Evolutionary conservation across 305 asterid genomes (phyloP).

Genomic region (Galium porrigens): DNA sequence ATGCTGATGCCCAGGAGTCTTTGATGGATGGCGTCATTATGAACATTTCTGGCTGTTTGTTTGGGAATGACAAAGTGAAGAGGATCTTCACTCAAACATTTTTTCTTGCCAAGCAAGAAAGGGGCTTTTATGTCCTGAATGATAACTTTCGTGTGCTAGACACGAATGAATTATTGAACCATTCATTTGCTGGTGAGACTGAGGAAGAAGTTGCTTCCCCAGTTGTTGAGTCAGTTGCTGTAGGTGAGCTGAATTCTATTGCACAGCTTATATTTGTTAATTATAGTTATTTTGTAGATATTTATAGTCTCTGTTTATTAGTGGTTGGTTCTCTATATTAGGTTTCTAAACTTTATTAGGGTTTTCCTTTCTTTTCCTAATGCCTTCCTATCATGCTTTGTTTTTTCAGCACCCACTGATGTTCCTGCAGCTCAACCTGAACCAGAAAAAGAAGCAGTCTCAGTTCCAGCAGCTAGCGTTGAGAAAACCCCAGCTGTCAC

Average conservation of each 20-base stretch:
- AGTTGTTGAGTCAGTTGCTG: constrained; percentile 12
- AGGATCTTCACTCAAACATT: constrained; percentile 38
- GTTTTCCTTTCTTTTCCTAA: background rate
- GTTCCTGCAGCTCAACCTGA: constrained; percentile 5
- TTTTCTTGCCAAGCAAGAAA: constrained; percentile 46
- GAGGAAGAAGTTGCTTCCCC: constrained; percentile 6
- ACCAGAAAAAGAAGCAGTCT: background rate
- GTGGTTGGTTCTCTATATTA: background rate
- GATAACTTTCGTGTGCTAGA: constrained; percentile 34
- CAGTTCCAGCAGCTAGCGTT: background rate
- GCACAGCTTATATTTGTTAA: background rate
- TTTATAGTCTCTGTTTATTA: background rate
- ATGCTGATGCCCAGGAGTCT: constrained; percentile 38
- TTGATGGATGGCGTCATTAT: constrained; percentile 32
- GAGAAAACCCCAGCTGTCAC: constrained; percentile 9
- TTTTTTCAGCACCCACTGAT: constrained; percentile 6
- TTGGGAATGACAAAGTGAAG: constrained; percentile 17
- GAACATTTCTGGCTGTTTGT: constrained; percentile 31
- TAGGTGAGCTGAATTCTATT: background rate
- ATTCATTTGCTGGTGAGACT: background rate
- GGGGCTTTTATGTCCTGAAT: constrained; percentile 44
- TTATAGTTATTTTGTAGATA: background rate
- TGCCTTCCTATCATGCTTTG: background rate
- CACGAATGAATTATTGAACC: constrained; percentile 2
- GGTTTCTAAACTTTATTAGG: background rate